Evolutionary conservation across 257 asterid genomes (phyloP).

Genomic region (Salvia splendens): DNA sequence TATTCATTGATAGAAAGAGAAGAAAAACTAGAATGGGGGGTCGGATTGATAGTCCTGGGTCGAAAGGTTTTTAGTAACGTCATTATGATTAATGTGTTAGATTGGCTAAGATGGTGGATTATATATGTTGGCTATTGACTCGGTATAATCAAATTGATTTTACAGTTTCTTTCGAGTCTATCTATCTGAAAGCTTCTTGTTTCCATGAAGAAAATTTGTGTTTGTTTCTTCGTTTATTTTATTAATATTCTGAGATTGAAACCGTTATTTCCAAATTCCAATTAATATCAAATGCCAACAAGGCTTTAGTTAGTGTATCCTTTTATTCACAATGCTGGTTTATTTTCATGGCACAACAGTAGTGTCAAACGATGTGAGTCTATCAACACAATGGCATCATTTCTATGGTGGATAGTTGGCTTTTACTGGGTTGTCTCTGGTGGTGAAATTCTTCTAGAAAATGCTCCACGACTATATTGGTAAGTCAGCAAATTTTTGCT

Average conservation of each 20-base stretch:
- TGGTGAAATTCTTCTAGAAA: conserved; percentile 61
- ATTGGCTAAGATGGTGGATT: conserved; percentile 9
- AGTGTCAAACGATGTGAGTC: conserved; percentile 81
- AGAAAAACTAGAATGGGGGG: too few relatives aligned
- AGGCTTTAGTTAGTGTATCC: conserved; percentile 8
- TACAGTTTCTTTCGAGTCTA: neutral
- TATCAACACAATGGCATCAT: conserved; percentile 81
- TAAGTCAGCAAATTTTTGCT: conserved; percentile 35
- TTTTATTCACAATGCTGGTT: conserved; percentile 23
- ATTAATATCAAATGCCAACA: conserved; percentile 15
- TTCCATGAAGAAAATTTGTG: conserved; percentile 7
- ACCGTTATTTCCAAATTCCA: neutral
- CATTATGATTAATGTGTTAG: neutral
- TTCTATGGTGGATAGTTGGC: conserved; percentile 93
- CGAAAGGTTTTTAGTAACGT: neutral
- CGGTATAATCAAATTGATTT: neutral
- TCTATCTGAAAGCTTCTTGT: neutral
- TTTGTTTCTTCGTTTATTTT: neutral
- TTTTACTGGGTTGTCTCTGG: conserved; percentile 96
- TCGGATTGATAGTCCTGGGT: too few relatives aligned
- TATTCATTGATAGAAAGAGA: too few relatives aligned
- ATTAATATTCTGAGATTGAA: conserved; percentile 1
- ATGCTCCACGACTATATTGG: conserved; percentile 92
- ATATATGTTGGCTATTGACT: conserved; percentile 15
- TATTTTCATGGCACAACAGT: conserved; percentile 43